These are phyloP conservation scores for Dysphania ambrosioides DNA, from an alignment of 148 eudicot genomes.

Conservation along the genomic window DNA sequence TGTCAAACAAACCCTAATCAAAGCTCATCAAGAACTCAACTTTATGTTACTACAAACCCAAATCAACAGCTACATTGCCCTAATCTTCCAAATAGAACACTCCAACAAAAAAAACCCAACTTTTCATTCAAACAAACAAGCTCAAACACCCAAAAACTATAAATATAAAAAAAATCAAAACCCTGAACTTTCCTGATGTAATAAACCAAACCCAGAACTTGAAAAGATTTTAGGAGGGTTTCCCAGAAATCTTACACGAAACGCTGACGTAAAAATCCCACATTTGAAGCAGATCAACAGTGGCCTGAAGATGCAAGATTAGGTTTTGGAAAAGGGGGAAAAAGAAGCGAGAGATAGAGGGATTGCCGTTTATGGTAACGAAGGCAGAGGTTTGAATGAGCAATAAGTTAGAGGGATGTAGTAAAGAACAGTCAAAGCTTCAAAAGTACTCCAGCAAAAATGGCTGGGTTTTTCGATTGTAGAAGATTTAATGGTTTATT, in stretches of 20 bases:
- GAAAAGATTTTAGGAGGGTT: constrained; percentile 1
- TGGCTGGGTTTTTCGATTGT: constrained; percentile 15
- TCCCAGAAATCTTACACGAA: constrained; percentile 26
- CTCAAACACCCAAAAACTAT: neutral
- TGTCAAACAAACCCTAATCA: neutral
- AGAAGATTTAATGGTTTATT: neutral
- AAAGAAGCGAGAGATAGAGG: constrained; percentile 19
- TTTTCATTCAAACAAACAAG: neutral
- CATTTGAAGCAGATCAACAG: constrained; percentile 22
- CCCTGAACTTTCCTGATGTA: neutral
- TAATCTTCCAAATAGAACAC: neutral
- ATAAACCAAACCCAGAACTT: neutral
- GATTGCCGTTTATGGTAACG: constrained; percentile 22
- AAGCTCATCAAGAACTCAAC: neutral
- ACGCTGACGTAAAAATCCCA: constrained; percentile 13
- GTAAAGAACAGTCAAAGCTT: constrained; percentile 30
- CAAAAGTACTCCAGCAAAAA: constrained; percentile 14
- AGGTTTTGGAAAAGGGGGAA: constrained; percentile 24
- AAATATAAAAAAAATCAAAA: neutral
- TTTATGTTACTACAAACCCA: neutral
- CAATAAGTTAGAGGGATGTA: constrained; percentile 12
- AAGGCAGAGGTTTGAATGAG: constrained; percentile 20
- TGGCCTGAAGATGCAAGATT: constrained; percentile 21
- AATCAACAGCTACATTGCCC: constrained; percentile 18
- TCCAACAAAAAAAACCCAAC: neutral